phyloP scores from a whole-genome alignment of 2,329 filamentous ascomycete genomes.

The Exophiala sideris region DNA sequence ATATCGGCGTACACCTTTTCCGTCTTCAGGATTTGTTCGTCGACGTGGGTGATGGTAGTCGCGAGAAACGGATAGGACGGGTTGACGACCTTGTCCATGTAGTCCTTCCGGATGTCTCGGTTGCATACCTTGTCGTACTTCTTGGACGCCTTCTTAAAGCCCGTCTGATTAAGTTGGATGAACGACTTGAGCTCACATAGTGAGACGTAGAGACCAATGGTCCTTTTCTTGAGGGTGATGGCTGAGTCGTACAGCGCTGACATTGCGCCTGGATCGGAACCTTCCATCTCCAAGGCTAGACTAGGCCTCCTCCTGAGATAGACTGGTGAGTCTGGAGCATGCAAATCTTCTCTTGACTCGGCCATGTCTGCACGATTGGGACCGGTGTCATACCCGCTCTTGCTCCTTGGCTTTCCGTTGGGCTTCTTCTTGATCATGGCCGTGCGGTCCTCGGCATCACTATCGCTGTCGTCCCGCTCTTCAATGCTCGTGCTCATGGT shows the following conservation, averaged over 20 bases:
- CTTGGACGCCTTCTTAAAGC: constrained; percentile 93
- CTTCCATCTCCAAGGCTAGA: constrained; percentile 53
- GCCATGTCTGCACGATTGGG: constrained; percentile 14
- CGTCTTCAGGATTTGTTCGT: constrained; percentile 68
- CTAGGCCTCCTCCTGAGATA: constrained; percentile 57
- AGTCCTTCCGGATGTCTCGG: constrained; percentile 71
- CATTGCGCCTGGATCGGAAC: constrained; percentile 76
- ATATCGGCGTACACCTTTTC: constrained; percentile 78
- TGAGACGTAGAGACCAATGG: constrained; percentile 82
- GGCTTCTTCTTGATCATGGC: constrained; percentile 32
- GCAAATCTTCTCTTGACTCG: constrained; percentile 50
- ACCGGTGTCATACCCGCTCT: constrained; percentile 27
- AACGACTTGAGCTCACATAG: constrained; percentile 95
- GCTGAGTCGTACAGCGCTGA: constrained; percentile 66
- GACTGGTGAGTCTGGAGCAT: constrained; percentile 40
- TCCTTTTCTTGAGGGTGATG: constrained; percentile 89
- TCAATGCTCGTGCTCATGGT: constrained; percentile 49
- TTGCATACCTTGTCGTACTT: constrained; percentile 98
- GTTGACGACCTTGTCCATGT: constrained; percentile 71
- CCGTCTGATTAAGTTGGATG: constrained; percentile 91
- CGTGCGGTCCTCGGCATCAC: constrained; percentile 30
- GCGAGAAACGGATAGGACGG: constrained; percentile 77
- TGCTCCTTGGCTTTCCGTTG: constrained; percentile 32
- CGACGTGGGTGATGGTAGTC: constrained; percentile 66
- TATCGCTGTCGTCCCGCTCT: constrained; percentile 48